Evolutionary conservation across 305 asterid species (phyloP).

Genomic region (Solanum hybrid): DNA sequence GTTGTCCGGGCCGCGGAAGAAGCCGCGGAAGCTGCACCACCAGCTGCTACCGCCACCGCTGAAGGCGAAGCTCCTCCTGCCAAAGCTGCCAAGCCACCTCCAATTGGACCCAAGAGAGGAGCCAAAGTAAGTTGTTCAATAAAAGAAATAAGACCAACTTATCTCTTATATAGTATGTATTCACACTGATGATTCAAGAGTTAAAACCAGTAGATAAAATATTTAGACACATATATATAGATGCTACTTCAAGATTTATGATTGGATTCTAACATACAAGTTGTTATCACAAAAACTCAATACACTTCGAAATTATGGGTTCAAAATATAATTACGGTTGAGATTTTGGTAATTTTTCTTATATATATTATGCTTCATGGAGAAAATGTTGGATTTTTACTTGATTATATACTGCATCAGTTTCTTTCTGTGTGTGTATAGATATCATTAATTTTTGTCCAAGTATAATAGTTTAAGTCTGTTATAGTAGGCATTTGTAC

Average conservation of each 20-base stretch:
- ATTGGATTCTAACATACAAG: background rate
- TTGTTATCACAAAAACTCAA: background rate
- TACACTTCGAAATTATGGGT: background rate
- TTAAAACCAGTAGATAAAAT: background rate
- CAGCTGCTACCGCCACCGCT: conserved; percentile 15
- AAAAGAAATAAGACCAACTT: background rate
- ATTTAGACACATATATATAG: background rate
- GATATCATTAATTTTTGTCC: background rate
- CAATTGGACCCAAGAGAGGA: conserved; percentile 78
- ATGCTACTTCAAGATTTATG: background rate
- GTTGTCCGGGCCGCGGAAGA: conserved; percentile 54
- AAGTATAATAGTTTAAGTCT: background rate
- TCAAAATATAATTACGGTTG: background rate
- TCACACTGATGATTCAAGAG: background rate
- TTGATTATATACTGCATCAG: background rate
- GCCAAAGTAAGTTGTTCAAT: conserved; percentile 36
- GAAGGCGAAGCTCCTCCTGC: conserved; percentile 26
- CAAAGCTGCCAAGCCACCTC: conserved; percentile 55
- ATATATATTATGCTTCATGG: background rate
- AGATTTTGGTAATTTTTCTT: background rate
- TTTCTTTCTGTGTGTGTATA: background rate
- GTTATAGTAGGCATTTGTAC: background rate
- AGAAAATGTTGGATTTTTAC: background rate
- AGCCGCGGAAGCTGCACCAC: conserved; percentile 40
- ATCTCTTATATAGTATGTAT: background rate